Percentiles rank a stretch among this genome's conserved stretches.
Conservation (phyloP, 148 eudicot species). For the Amaranthus hypochondriacus region DNA sequence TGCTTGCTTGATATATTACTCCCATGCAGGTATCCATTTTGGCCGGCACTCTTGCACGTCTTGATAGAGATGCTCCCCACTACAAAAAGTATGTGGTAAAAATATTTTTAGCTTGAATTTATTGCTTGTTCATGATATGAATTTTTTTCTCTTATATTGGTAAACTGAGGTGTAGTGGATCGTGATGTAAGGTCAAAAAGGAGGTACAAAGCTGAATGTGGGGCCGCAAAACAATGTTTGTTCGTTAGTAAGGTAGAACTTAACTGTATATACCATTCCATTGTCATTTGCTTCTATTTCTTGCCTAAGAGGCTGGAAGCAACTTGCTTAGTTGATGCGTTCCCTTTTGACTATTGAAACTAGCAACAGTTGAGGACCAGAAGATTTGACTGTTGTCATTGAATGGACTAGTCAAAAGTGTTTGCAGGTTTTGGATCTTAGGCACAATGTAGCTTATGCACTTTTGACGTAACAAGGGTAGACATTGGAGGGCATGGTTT, state of each 20-base stretch:
- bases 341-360: background rate
- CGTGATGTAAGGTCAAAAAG: background rate
- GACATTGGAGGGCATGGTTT: background rate
- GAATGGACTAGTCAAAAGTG: background rate
- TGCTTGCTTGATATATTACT: background rate
- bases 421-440: background rate
- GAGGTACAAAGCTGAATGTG: background rate
- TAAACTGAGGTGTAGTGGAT: background rate
- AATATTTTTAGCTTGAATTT: background rate
- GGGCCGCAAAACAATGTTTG: background rate
- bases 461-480: background rate
- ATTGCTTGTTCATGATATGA: background rate
- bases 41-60: slow-evolving; percentile 97
- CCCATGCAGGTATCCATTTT: slow-evolving; percentile 83
- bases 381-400: background rate
- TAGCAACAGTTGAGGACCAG: background rate
- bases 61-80: slow-evolving; percentile 98
- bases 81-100: slow-evolving; percentile 73
- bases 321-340: background rate
- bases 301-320: background rate
- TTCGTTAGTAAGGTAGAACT: background rate
- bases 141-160: background rate
- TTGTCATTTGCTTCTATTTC: background rate
- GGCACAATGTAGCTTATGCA: no score
- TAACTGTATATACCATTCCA: background rate